These are phyloP conservation scores for Penicillium sclerotiorum DNA, from an alignment of 2,329 filamentous ascomycete species.

Conservation along the genomic window DNA sequence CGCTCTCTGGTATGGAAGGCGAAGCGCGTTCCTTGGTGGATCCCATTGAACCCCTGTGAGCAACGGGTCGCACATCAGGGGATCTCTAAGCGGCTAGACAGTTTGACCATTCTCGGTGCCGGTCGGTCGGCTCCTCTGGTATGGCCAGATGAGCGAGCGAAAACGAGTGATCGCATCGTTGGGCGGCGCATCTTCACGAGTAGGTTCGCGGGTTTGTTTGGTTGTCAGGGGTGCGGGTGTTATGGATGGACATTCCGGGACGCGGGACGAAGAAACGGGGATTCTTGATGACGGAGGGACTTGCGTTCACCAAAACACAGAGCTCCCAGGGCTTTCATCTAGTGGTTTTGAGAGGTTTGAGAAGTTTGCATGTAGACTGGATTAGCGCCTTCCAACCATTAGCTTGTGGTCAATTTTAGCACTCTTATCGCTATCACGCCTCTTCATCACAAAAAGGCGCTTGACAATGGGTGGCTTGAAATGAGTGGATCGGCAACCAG, in stretches of 20 bases:
- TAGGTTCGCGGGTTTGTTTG: background rate
- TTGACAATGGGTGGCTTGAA: no score
- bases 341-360: background rate
- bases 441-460: no score
- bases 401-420: no score
- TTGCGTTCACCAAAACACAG: background rate
- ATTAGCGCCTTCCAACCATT: no score
- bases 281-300: slow-evolving; percentile 22
- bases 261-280: slow-evolving; percentile 1
- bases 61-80: background rate
- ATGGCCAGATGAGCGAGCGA: background rate
- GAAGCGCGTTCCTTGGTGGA: background rate
- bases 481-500: no score
- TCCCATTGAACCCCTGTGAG: no score
- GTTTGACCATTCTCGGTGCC: background rate
- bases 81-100: background rate
- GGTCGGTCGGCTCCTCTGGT: background rate
- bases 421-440: no score
- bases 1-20: slow-evolving; percentile 2
- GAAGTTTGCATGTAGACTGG: no score
- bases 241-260: slow-evolving; percentile 25
- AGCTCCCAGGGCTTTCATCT: background rate
- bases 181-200: no score
- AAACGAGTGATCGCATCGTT: no score
- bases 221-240: slow-evolving; percentile 20